phyloP scores from a whole-genome alignment of 1,284 basidiomycete genomes.

The Pterulicium gracile region DNA sequence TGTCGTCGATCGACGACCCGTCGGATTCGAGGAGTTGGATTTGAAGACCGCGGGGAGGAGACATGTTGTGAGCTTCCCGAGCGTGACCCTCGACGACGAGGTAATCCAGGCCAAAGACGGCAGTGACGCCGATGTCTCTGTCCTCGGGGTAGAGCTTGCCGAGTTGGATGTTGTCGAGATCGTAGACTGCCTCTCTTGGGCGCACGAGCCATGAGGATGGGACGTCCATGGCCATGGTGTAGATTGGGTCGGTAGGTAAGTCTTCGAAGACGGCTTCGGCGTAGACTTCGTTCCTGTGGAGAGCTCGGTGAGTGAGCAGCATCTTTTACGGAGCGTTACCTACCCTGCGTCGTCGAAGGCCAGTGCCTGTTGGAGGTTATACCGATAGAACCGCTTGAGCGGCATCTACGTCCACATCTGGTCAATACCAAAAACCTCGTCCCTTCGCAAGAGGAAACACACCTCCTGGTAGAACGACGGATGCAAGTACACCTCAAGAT shows the following conservation, averaged over 20 bases:
- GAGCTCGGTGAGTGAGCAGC: constrained; percentile 4
- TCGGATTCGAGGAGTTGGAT: constrained; percentile 59
- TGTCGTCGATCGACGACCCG: constrained; percentile 58
- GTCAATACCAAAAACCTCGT: background rate
- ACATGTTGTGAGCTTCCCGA: constrained; percentile 51
- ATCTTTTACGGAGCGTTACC: constrained; percentile 11
- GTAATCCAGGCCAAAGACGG: constrained; percentile 81
- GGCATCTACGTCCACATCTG: constrained; percentile 48
- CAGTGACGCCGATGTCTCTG: constrained; percentile 59
- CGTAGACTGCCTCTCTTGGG: constrained; percentile 80
- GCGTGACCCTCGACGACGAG: constrained; percentile 93
- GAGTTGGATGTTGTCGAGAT: constrained; percentile 93
- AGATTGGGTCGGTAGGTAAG: constrained; percentile 63
- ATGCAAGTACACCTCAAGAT: constrained; percentile 68
- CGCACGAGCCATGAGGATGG: constrained; percentile 89
- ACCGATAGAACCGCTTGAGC: constrained; percentile 91
- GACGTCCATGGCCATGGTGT: constrained; percentile 87
- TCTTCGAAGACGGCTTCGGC: constrained; percentile 39
- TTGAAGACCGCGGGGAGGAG: constrained; percentile 76
- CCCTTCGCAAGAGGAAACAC: constrained; percentile 10
- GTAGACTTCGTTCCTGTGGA: constrained; percentile 39
- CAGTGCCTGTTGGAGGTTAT: constrained; percentile 49
- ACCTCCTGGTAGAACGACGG: constrained; percentile 63
- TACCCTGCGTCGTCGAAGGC: constrained; percentile 69
- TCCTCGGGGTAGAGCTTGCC: constrained; percentile 41